Base-by-base conservation (phyloP, 2,329 filamentous ascomycete species). In the Pseudogymnoascus sp. region DNA sequence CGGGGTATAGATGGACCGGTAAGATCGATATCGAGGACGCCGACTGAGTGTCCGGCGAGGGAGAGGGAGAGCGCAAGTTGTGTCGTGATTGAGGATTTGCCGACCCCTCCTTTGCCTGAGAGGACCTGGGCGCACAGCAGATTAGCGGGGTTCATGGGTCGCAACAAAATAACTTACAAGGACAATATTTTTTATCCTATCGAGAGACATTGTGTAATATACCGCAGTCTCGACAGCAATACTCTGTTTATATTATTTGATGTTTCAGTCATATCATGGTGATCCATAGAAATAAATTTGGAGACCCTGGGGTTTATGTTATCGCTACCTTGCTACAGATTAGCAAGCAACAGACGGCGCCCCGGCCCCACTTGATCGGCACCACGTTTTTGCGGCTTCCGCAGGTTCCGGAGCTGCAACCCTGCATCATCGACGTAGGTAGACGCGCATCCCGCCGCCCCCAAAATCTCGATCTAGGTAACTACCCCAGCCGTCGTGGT, bases 31-130 rank as follows among this genome's bases (percentile, higher is more conserved):
- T 99, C 94, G 67, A 99, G 88, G 28, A 99, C 91, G 60, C 94
- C 94, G 43, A 97, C 93, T 0, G 90, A 91, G 72, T 93, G 84
- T 62, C 93, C 93, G 65, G 90, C 84, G 1, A 94, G 82, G 1
- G 91, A 87, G 33, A 99, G 85, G 0, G 92, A 91, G 37, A 99
- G 83, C 7, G 94, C 94, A 14, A 99, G 86, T 74, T 99, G 94
- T 1, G 93, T 95, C 0, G 94, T 97, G n/a, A 97, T 87, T 59
- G 91, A 96, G 43, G 93, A 97, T 79, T 99, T 99, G 62, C 94
- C 94, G 18, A 99, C 94, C 68, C 94, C 94, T 71, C 94, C 94
- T 82, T 99, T 99, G 68, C 94, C 94, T 11, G 94, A 97, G 57
- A 99, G 87, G 64, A 93, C 82, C 78, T 83, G 64, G 22, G 39